Conservation (phyloP, 176 grass and related monocot species). For the Musa troglodytarum region DNA sequence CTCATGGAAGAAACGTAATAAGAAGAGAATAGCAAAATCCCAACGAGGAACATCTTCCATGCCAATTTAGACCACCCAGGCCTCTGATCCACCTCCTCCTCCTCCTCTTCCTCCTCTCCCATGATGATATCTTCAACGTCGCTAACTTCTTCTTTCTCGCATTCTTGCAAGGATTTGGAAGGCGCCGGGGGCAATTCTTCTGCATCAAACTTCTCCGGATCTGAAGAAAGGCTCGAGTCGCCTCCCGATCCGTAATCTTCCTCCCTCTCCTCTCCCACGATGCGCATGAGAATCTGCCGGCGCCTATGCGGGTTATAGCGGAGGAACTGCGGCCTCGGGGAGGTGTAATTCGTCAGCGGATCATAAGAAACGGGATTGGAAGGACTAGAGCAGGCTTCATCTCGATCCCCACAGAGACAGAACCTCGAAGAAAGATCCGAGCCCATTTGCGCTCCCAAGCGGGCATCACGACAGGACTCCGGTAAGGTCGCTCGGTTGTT, state of each 20-base stretch:
- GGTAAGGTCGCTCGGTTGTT: not conserved
- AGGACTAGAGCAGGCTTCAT: slow-evolving; percentile 11
- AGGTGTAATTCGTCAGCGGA: slow-evolving; percentile 69
- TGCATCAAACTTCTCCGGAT: not conserved
- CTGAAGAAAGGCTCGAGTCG: not conserved
- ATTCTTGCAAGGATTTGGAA: not conserved
- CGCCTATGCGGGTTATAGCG: slow-evolving; percentile 56
- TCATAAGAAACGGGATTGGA: slow-evolving; percentile 38
- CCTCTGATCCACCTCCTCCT: not conserved
- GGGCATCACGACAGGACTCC: not conserved
- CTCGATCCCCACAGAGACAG: not conserved
- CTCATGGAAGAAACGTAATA: slow-evolving; percentile 5
- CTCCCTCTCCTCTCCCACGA: slow-evolving; percentile 26
- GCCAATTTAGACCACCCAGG: not conserved
- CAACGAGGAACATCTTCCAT: slow-evolving; percentile 4
- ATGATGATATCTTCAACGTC: not conserved
- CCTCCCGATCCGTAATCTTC: slow-evolving; percentile 1
- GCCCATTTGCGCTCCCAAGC: not conserved
- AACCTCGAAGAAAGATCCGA: not conserved
- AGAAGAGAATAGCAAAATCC: not conserved
- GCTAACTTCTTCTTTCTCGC: not conserved
- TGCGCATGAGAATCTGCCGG: slow-evolving; percentile 40
- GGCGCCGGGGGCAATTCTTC: not conserved
- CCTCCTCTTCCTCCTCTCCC: not conserved
- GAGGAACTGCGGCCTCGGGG: slow-evolving; percentile 59